Evolutionary conservation across 2,329 filamentous ascomycete genomes (phyloP).

Genomic region (Colletotrichum neosansevieriae): DNA sequence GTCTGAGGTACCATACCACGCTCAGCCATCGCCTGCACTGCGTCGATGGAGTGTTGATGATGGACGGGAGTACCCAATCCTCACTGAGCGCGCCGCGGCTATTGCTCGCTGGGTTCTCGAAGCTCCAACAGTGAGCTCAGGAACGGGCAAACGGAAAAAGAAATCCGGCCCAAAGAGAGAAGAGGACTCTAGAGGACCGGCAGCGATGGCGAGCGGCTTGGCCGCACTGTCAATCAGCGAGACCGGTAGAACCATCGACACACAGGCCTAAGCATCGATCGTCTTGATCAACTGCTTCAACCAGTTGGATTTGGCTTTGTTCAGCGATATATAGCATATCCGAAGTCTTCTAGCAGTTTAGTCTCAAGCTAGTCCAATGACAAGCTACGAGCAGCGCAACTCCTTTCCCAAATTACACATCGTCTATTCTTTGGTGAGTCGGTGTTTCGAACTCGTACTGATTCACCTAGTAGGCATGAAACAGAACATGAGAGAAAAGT

Average conservation of each 20-base stretch:
- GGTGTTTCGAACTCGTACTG: neutral
- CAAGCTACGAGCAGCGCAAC: neutral
- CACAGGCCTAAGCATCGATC: slow-evolving; percentile 2
- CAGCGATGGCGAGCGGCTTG: neutral
- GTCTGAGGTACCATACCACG: slow-evolving; percentile 32
- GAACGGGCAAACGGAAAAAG: slow-evolving; percentile 55
- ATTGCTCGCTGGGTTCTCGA: slow-evolving; percentile 78
- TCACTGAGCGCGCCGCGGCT: slow-evolving; percentile 76
- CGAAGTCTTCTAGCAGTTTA: neutral
- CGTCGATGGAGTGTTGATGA: slow-evolving; percentile 75
- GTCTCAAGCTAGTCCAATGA: neutral
- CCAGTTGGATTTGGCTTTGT: neutral
- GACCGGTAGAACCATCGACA: slow-evolving; percentile 10
- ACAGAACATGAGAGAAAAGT: neutral
- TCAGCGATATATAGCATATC: neutral
- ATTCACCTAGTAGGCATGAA: neutral
- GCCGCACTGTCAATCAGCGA: slow-evolving; percentile 5
- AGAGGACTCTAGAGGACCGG: neutral
- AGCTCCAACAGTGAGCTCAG: slow-evolving; percentile 59
- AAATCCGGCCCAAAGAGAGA: slow-evolving; percentile 24
- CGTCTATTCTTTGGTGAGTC: neutral
- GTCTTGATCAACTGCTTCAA: neutral
- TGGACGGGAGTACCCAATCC: slow-evolving; percentile 76
- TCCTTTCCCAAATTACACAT: neutral
- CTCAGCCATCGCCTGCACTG: slow-evolving; percentile 36